Base-by-base conservation (phyloP, 1,139 yeast species). In the Candida tetrigidarum region DNA sequence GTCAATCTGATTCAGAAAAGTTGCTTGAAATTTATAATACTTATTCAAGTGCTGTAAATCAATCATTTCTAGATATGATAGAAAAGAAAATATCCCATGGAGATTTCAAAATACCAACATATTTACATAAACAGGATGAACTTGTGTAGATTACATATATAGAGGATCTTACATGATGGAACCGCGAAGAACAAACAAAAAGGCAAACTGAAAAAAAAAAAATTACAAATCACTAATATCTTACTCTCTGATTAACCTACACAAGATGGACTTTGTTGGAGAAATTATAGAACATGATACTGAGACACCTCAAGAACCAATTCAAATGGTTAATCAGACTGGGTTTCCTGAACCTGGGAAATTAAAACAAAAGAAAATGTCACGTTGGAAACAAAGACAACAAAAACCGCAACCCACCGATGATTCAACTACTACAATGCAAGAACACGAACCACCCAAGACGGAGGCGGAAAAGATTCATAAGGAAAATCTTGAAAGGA, bases 201-300 rank as follows among this genome's bases (percentile, higher is more conserved):
- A 4, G 16, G 32, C 6, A 20, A n/a, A 33, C 7, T 10, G 30
- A 11, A 14, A 12, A 32, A 50, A 48, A 36, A 66, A 55, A 57
- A 71, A 66, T 44, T 66, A 63, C 32, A 59, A 58, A 32, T 9
- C 20, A 35, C 9, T 25, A 12, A 11, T n/a, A 25, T 25, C 11
- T 25, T 25, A 5, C 28, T 7, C n/a, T 25, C n/a, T n/a, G 10
- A 25, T 25, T 25, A 5, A 4, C 5, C 8, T 22, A 25, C 12
- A 20, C 22, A 30, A 11, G 3, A 86, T 86, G 93, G 87, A 86
- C 62, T 70, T 84, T 53, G 67, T 86, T 15, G 89, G 90, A 8
- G 96, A 88, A 47, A 86, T 88, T 37, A 83, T 87, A 7, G 96
- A 87, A 62, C 83, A 76, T 48, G 85, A 83, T 29, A 69, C 70